A percentile compares a stretch with the other conserved stretches of the same genome.
Evolutionary conservation across 345 rosid genomes (phyloP).

Genomic region (Hevea brasiliensis): DNA sequence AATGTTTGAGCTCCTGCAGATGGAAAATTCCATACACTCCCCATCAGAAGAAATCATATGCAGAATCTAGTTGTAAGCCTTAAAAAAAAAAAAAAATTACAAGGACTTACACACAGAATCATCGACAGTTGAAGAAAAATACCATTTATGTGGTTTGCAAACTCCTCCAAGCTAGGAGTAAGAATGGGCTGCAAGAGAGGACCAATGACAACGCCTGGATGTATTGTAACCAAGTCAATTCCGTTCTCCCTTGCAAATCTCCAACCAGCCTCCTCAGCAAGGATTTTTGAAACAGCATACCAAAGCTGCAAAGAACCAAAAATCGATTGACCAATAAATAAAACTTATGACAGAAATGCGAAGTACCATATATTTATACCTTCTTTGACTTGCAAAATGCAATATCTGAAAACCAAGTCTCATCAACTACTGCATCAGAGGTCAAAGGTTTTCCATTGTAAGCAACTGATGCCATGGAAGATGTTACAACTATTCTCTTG

Average conservation of each 20-base stretch:
- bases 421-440: too few species aligned
- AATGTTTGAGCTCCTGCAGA: slow-evolving; percentile 13
- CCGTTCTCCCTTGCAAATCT: slow-evolving; percentile 20
- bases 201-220: slow-evolving; percentile 21
- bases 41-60: too few species aligned
- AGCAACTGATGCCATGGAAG: too few species aligned
- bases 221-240: slow-evolving; percentile 13
- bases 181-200: slow-evolving; percentile 18
- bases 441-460: too few species aligned
- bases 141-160: slow-evolving; percentile 8
- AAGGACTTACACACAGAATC: too few species aligned
- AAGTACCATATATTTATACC: too few species aligned
- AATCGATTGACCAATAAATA: background rate
- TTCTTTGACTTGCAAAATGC: too few species aligned
- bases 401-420: too few species aligned
- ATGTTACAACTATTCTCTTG: slow-evolving; percentile 20
- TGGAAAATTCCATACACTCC: background rate
- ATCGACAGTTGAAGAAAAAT: background rate
- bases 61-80: too few species aligned
- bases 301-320: background rate
- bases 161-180: background rate
- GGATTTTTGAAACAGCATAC: slow-evolving; percentile 2
- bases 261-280: slow-evolving; percentile 25
- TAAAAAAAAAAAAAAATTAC: too few species aligned
- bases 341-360: too few species aligned